These are phyloP conservation scores for Nasturtium officinale DNA, from an alignment of 345 rosid species.

Conservation along the genomic window DNA sequence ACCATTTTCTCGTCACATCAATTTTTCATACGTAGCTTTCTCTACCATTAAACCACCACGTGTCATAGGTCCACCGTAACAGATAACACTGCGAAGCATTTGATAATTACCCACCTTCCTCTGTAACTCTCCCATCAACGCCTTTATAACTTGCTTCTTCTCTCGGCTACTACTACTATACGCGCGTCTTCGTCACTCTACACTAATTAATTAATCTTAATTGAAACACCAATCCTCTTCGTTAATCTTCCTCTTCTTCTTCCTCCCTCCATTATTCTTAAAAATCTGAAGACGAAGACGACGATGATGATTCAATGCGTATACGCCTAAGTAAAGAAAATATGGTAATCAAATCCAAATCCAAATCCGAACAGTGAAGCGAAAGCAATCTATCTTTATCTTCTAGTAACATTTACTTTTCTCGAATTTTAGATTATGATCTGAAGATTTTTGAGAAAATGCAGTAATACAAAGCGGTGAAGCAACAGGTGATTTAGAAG, in stretches of 20 bases:
- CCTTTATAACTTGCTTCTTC: conserved; percentile 38
- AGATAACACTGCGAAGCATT: conserved; percentile 13
- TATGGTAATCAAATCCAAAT: neutral
- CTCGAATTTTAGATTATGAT: neutral
- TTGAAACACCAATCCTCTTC: too few relatives aligned
- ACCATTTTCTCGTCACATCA: neutral
- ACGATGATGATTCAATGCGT: conserved; percentile 14
- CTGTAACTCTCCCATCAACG: neutral
- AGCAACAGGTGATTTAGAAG: conserved; percentile 35
- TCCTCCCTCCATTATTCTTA: too few relatives aligned
- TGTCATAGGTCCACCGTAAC: conserved; percentile 35
- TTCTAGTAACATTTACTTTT: neutral
- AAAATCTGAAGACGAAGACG: too few relatives aligned
- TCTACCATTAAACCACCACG: conserved; percentile 32
- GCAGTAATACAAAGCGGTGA: conserved; percentile 43
- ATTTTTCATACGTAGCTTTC: neutral
- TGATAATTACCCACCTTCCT: neutral
- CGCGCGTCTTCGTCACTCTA: conserved; percentile 40
- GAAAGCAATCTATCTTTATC: neutral
- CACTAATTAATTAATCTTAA: neutral
- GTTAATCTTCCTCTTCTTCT: too few relatives aligned
- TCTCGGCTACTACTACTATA: conserved; percentile 23
- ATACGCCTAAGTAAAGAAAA: conserved; percentile 11
- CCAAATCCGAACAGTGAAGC: neutral
- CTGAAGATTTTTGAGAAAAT: neutral